phyloP scores from a whole-genome alignment of 768 basidiomycete species.

The Clavaria fumosa region DNA sequence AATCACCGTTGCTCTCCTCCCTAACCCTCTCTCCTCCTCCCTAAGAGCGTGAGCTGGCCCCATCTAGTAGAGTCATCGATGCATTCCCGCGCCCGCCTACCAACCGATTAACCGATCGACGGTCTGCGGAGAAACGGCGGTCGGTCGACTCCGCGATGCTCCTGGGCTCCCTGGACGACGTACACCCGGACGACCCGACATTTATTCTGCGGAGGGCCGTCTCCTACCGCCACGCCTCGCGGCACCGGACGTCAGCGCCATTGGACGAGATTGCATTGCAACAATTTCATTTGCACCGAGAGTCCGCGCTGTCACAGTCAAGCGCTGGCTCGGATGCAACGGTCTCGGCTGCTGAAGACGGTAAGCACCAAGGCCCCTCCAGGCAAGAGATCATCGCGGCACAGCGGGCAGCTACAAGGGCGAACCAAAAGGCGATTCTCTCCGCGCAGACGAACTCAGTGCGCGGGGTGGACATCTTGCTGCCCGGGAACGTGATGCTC shows the following conservation, averaged over 20 bases:
- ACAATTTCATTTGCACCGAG: constrained; percentile 52
- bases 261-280: constrained; percentile 75
- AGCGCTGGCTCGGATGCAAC: constrained; percentile 38
- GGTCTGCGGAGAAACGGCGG: constrained; percentile 57
- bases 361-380: constrained; percentile 28
- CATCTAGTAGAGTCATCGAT: constrained; percentile 75
- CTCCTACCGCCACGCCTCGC: constrained; percentile 57
- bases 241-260: constrained; percentile 57
- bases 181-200: constrained; percentile 69
- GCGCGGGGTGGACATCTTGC: constrained; percentile 76
- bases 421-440: constrained; percentile 70
- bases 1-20: too few relatives aligned
- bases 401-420: constrained; percentile 73
- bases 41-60: constrained; percentile 61
- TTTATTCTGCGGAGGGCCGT: constrained; percentile 80
- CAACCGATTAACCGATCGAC: constrained; percentile 47
- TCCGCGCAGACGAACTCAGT: constrained; percentile 73
- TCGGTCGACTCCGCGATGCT: constrained; percentile 71
- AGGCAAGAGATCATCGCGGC: constrained; percentile 88
- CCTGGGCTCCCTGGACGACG: constrained; percentile 56
- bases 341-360: constrained; percentile 16
- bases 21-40: constrained; percentile 5
- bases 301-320: constrained; percentile 32
- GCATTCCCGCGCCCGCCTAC: constrained; percentile 64
- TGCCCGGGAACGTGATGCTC: constrained; percentile 74